Conservation (phyloP, 2,329 filamentous ascomycete species). For the Teratosphaeria destructans region DNA sequence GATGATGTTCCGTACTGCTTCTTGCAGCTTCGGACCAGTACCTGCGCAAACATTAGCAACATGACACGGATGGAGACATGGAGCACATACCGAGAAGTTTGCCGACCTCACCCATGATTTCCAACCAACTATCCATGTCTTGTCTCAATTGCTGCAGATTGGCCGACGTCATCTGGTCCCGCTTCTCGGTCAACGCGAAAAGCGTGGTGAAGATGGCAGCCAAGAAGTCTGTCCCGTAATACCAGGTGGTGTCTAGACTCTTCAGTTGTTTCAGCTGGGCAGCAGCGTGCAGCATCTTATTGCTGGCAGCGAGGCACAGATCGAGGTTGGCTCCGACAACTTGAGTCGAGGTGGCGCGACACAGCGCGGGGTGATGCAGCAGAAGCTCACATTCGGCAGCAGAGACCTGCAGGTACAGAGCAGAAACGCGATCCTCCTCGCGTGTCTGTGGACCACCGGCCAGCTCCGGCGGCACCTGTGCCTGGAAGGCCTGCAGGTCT, state of each 20-base stretch:
- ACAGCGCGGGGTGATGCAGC: conserved; percentile 44
- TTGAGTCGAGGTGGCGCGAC: conserved; percentile 43
- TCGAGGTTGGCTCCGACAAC: conserved; percentile 46
- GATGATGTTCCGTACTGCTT: conserved; percentile 40
- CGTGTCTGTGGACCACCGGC: conserved; percentile 36
- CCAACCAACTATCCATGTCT: conserved; percentile 62
- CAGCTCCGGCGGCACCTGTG: conserved; percentile 53
- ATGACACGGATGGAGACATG: background rate
- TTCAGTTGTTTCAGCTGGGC: conserved; percentile 52
- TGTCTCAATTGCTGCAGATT: conserved; percentile 51
- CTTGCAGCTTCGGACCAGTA: conserved; percentile 38
- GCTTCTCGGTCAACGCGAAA: conserved; percentile 58
- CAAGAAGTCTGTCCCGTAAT: conserved; percentile 60
- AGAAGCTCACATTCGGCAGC: conserved; percentile 40
- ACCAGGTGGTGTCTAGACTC: conserved; percentile 69
- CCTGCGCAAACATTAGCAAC: conserved; percentile 5
- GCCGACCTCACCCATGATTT: conserved; percentile 57
- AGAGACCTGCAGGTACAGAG: conserved; percentile 40
- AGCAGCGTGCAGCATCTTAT: conserved; percentile 52
- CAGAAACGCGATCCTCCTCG: conserved; percentile 39
- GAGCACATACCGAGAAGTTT: conserved; percentile 52
- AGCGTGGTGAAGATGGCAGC: conserved; percentile 64
- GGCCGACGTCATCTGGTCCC: conserved; percentile 47
- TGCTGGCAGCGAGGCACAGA: conserved; percentile 55
- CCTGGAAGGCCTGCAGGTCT: conserved; percentile 52